Conservation (phyloP, 2,329 filamentous ascomycete species). For the Didymella arachidicola region DNA sequence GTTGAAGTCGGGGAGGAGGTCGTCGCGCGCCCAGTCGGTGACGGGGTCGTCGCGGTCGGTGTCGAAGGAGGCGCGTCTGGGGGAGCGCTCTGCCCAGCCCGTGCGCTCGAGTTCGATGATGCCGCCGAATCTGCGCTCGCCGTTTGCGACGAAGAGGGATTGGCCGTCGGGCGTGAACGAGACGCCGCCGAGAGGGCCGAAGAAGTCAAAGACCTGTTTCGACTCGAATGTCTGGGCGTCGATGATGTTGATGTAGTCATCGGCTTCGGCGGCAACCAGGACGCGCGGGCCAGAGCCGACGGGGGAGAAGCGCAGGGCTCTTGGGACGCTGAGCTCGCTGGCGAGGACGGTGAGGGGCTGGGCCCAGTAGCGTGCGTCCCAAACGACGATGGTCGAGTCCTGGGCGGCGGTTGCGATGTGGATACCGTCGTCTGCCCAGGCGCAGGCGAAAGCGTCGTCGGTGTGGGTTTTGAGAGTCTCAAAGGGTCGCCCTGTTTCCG, state of each 20-base stretch:
- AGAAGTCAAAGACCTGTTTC: slow-evolving; percentile 76
- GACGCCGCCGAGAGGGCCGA: slow-evolving; percentile 76
- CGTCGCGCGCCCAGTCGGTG: slow-evolving; percentile 39
- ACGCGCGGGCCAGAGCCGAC: slow-evolving; percentile 71
- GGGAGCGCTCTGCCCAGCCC: slow-evolving; percentile 36
- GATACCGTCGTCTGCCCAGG: slow-evolving; percentile 80
- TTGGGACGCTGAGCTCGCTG: slow-evolving; percentile 72
- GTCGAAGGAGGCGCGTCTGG: slow-evolving; percentile 12
- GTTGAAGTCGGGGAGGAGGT: slow-evolving; percentile 24
- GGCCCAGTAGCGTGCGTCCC: slow-evolving; percentile 76
- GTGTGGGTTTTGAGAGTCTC: slow-evolving; percentile 68
- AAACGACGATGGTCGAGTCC: slow-evolving; percentile 75
- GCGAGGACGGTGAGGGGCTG: slow-evolving; percentile 63
- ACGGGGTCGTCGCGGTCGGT: slow-evolving; percentile 21
- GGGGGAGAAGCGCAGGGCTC: slow-evolving; percentile 76
- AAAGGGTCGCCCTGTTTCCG: slow-evolving; percentile 68
- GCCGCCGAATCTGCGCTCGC: slow-evolving; percentile 71
- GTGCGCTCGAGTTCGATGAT: slow-evolving; percentile 67
- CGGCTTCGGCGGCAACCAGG: slow-evolving; percentile 76
- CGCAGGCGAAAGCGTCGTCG: slow-evolving; percentile 78
- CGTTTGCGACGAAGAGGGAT: slow-evolving; percentile 73
- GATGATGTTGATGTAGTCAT: slow-evolving; percentile 75
- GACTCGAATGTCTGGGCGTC: slow-evolving; percentile 69
- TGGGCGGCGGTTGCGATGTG: slow-evolving; percentile 80
- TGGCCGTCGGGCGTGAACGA: slow-evolving; percentile 72